These are phyloP conservation scores for Xylaria castorea DNA, from an alignment of 495 filamentous ascomycete species.

Conservation along the genomic window DNA sequence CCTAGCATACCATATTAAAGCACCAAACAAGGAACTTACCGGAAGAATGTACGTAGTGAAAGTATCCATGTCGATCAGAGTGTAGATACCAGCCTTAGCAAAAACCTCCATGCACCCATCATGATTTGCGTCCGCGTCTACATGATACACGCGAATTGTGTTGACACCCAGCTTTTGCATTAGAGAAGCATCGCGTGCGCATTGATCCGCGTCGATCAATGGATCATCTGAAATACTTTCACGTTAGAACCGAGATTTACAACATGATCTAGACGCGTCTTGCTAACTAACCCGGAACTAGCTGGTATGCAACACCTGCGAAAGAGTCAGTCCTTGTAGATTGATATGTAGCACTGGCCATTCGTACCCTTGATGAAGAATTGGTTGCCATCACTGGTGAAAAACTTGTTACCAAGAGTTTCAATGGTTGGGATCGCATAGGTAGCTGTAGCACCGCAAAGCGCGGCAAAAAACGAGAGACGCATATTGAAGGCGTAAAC, in stretches of 20 bases:
- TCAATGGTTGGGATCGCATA: conserved; percentile 63
- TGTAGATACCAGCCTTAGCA: conserved; percentile 75
- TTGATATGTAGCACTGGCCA: not conserved
- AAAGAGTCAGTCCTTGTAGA: conserved; percentile 29
- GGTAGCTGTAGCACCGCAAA: conserved; percentile 44
- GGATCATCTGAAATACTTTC: conserved; percentile 63
- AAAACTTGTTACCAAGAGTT: conserved; percentile 83
- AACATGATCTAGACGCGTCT: not conserved
- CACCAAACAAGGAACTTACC: conserved; percentile 52
- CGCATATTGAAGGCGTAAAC: conserved; percentile 41
- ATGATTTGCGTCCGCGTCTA: conserved; percentile 73
- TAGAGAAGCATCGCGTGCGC: conserved; percentile 73
- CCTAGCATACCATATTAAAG: conserved; percentile 24
- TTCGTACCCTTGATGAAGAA: conserved; percentile 79
- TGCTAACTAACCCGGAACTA: conserved; percentile 43
- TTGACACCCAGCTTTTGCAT: conserved; percentile 86
- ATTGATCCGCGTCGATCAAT: conserved; percentile 76
- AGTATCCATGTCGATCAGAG: conserved; percentile 84
- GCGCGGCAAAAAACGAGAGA: conserved; percentile 40
- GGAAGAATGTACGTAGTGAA: conserved; percentile 80
- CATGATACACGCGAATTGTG: conserved; percentile 88
- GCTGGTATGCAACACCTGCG: conserved; percentile 74
- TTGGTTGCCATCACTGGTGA: conserved; percentile 75
- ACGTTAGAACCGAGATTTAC: not conserved
- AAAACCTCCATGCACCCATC: conserved; percentile 74